Conservation (phyloP, 352 stramenopile genomes). For the Globisporangium yorkense region DNA sequence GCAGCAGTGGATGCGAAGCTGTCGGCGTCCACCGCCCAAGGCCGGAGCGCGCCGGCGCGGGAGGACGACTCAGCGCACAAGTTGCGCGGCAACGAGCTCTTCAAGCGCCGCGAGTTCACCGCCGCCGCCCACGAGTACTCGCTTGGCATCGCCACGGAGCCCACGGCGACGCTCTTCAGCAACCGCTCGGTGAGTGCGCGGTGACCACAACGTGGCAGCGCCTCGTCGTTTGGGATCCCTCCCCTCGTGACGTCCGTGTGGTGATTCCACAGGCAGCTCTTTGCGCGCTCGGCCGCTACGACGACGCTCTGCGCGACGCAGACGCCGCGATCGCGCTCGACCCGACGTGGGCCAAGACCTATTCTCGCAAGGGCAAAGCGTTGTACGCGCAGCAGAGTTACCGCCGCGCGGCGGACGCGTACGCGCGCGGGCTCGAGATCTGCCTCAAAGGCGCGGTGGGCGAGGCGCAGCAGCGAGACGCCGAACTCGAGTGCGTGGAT, state of each 20-base stretch:
- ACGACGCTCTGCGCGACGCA: conserved; percentile 45
- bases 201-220: too few relatives aligned
- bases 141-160: conserved; percentile 36
- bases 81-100: conserved; percentile 57
- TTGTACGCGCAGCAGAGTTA: conserved; percentile 62
- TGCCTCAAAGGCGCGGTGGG: conserved; percentile 58
- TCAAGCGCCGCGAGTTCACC: conserved; percentile 50
- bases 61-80: conserved; percentile 70
- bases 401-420: conserved; percentile 65
- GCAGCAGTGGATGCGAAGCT: conserved; percentile 37
- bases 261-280: conserved; percentile 33
- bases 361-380: conserved; percentile 77
- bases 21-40: conserved; percentile 46
- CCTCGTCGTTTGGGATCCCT: too few relatives aligned
- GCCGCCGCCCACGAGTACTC: conserved; percentile 58
- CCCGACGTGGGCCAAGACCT: conserved; percentile 62
- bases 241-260: too few relatives aligned
- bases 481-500: conserved; percentile 54
- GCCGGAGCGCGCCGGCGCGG: conserved; percentile 51
- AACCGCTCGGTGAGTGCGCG: conserved; percentile 47
- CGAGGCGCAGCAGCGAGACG: conserved; percentile 65
- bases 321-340: conserved; percentile 59
- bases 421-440: conserved; percentile 63
- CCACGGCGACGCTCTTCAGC: conserved; percentile 68
- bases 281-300: conserved; percentile 51